phyloP scores from a whole-genome alignment of 257 asterid species.

The Rehmannia glutinosa region DNA sequence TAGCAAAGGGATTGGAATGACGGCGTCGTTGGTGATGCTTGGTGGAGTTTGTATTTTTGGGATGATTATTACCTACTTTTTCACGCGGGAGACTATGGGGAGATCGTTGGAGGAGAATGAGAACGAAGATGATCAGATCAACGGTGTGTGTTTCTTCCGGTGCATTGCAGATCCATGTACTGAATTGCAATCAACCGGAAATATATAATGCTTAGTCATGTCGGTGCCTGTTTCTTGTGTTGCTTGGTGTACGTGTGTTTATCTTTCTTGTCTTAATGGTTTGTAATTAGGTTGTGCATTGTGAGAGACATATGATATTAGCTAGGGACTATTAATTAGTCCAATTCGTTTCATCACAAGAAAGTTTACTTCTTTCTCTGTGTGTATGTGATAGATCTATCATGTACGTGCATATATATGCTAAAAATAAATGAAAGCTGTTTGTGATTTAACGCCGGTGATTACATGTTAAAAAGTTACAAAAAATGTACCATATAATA shows the following conservation, averaged over 20 bases:
- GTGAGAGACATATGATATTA: no score
- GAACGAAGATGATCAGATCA: no score
- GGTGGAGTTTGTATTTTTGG: slow-evolving; percentile 45
- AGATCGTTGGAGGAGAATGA: slow-evolving; percentile 57
- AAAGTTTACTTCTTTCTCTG: no score
- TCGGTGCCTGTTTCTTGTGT: not conserved
- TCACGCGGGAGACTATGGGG: slow-evolving; percentile 47
- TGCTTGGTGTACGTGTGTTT: not conserved
- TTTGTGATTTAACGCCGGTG: no score
- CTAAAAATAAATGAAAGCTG: no score
- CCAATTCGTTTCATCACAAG: no score
- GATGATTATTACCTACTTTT: slow-evolving; percentile 27
- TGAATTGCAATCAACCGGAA: not conserved
- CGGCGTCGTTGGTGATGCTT: slow-evolving; percentile 29
- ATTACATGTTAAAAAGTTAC: no score
- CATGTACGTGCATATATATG: no score
- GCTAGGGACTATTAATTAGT: no score
- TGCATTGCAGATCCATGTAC: not conserved
- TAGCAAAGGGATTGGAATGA: slow-evolving; percentile 31
- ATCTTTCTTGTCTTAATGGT: not conserved
- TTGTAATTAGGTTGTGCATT: not conserved
- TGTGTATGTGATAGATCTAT: no score
- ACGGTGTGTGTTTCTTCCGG: slow-evolving; percentile 12
- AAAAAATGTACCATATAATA: no score
- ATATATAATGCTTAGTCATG: not conserved